phyloP scores from a whole-genome alignment of 805 yeast genomes.

The Yarrowia phangngaensis region DNA sequence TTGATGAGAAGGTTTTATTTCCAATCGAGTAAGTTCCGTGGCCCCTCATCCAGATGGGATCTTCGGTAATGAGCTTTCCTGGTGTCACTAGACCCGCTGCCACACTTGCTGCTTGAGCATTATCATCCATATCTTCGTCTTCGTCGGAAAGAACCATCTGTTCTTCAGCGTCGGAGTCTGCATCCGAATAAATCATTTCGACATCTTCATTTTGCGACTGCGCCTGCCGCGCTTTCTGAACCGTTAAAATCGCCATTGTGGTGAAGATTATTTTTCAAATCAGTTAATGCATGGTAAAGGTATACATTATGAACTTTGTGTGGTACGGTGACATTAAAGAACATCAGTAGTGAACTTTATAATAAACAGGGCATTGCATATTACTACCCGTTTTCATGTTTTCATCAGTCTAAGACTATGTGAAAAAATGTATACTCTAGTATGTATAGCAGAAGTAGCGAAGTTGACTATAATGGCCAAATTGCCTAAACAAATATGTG shows the following conservation, averaged over 20 bases:
- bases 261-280: too few relatives aligned
- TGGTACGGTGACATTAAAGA: too few relatives aligned
- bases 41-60: slow-evolving; percentile 97
- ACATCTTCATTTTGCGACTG: neutral
- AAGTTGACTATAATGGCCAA: too few relatives aligned
- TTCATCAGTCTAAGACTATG: too few relatives aligned
- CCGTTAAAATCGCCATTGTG: slow-evolving; percentile 18
- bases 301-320: too few relatives aligned
- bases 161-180: slow-evolving; percentile 22
- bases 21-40: slow-evolving; percentile 87
- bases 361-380: too few relatives aligned
- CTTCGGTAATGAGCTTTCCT: slow-evolving; percentile 93
- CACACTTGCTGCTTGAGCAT: slow-evolving; percentile 12
- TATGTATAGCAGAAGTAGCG: too few relatives aligned
- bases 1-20: slow-evolving; percentile 78
- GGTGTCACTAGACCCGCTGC: slow-evolving; percentile 68
- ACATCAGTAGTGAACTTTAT: too few relatives aligned
- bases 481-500: too few relatives aligned
- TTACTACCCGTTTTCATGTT: too few relatives aligned
- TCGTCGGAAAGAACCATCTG: slow-evolving; percentile 23
- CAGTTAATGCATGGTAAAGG: too few relatives aligned
- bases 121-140: slow-evolving; percentile 25
- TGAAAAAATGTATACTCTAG: too few relatives aligned
- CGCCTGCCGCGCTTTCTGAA: slow-evolving; percentile 4
- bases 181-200: slow-evolving; percentile 22